A percentile compares a stretch with the other conserved stretches of the same genome.
These are phyloP conservation scores for Fusarium sp. DNA, from an alignment of 2,329 filamentous ascomycete species.

Conservation along the genomic window DNA sequence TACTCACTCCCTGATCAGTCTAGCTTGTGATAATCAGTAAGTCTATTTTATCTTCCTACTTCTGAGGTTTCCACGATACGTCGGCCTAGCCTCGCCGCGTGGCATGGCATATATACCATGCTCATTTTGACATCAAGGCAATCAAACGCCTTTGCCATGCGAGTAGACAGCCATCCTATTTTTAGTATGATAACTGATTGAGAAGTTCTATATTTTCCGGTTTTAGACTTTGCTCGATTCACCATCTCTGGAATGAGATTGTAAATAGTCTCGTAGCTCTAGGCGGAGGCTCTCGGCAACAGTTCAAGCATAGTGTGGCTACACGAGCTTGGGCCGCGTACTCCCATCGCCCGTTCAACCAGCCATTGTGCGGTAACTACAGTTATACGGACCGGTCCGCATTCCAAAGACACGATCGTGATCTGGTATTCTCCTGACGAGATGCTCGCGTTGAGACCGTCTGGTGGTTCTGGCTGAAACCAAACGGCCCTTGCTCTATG, in stretches of 20 bases:
- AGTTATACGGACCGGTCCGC: conserved; percentile 8
- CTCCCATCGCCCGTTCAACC: conserved; percentile 15
- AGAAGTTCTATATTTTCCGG: neutral
- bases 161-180: conserved; percentile 5
- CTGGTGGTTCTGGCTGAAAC: neutral
- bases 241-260: conserved; percentile 8
- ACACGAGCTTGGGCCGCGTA: neutral
- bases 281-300: neutral
- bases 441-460: neutral
- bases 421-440: neutral
- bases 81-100: too few relatives aligned
- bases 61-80: too few relatives aligned
- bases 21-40: too few relatives aligned
- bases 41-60: too few relatives aligned
- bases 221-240: neutral
- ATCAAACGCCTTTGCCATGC: neutral
- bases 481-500: neutral
- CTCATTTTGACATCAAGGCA: neutral
- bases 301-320: neutral
- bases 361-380: neutral
- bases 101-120: too few relatives aligned
- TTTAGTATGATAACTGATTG: neutral
- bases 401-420: neutral
- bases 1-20: too few relatives aligned
- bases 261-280: neutral